A percentile compares a stretch with the other conserved stretches of the same genome.
phyloP scores from a whole-genome alignment of 495 filamentous ascomycete genomes.

The Aspergillus wentii region DNA sequence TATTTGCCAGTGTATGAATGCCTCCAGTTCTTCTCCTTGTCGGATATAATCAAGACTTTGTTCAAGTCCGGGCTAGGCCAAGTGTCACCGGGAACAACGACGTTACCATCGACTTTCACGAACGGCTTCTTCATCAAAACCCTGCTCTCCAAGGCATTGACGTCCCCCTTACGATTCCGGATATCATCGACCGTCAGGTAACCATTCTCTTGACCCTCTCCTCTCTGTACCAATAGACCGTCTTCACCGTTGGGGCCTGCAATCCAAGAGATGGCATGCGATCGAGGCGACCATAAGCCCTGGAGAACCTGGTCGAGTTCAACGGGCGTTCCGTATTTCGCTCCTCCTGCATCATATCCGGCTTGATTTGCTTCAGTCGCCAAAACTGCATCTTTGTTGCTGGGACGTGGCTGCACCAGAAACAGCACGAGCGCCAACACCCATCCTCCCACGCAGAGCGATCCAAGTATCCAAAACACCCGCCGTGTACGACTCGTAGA shows the following conservation, averaged over 20 bases:
- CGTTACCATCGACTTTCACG: constrained; percentile 53
- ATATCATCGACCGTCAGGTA: constrained; percentile 89
- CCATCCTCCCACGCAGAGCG: constrained; percentile 73
- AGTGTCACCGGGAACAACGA: constrained; percentile 48
- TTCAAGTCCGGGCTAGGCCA: constrained; percentile 80
- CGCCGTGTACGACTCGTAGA: constrained; percentile 46
- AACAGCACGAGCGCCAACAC: constrained; percentile 71
- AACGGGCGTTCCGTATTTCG: constrained; percentile 69
- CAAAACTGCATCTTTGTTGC: constrained; percentile 16
- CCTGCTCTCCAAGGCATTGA: constrained; percentile 39
- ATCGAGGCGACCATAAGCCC: constrained; percentile 64
- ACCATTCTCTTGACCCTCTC: constrained; percentile 50
- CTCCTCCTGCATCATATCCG: constrained; percentile 56
- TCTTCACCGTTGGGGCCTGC: constrained; percentile 80
- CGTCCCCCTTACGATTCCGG: constrained; percentile 47
- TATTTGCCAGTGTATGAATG: constrained; percentile 81
- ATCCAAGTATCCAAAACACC: constrained; percentile 62
- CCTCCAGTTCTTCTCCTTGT: constrained; percentile 72
- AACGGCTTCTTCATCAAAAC: constrained; percentile 67
- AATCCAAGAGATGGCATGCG: constrained; percentile 82
- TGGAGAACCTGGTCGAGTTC: constrained; percentile 74
- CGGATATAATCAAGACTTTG: constrained; percentile 75
- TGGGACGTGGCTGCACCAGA: constrained; percentile 46
- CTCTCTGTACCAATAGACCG: constrained; percentile 71
- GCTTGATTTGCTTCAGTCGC: constrained; percentile 43